Conservation (phyloP, 352 stramenopile genomes). For the Globisporangium alternatum region DNA sequence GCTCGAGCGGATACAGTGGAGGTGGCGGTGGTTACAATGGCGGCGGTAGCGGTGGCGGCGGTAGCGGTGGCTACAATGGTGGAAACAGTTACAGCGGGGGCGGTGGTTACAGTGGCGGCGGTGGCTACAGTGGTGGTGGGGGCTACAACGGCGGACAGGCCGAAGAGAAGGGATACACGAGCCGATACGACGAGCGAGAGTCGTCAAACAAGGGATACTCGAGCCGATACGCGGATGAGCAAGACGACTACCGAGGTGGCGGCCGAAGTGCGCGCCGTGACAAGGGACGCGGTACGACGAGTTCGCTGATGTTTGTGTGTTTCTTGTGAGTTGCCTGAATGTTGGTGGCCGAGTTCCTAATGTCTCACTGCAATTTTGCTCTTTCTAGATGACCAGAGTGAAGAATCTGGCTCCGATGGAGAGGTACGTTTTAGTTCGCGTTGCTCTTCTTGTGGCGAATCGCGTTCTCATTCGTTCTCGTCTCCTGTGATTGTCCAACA, state of each 20-base stretch:
- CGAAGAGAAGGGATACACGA: slow-evolving; percentile 28
- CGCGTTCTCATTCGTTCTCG: background rate
- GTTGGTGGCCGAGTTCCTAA: no score
- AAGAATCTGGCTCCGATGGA: slow-evolving; percentile 73
- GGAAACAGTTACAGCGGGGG: slow-evolving; percentile 37
- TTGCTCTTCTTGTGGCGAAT: background rate
- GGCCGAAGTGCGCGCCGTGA: slow-evolving; percentile 35
- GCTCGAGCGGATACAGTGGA: slow-evolving; percentile 16
- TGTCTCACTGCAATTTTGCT: background rate
- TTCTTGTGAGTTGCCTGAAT: no score
- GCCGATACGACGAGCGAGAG: slow-evolving; percentile 47
- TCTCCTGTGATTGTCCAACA: background rate
- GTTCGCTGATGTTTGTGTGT: background rate
- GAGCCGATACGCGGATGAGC: slow-evolving; percentile 68
- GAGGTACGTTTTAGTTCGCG: slow-evolving; percentile 28
- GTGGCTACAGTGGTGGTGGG: slow-evolving; percentile 25
- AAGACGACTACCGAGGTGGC: slow-evolving; percentile 39
- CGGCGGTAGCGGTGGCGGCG: slow-evolving; percentile 30
- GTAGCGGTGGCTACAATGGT: slow-evolving; percentile 28
- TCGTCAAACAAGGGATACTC: slow-evolving; percentile 58
- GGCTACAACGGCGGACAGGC: slow-evolving; percentile 24
- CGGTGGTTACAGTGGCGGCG: slow-evolving; percentile 25
- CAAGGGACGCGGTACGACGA: slow-evolving; percentile 30
- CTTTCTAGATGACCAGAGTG: slow-evolving; percentile 45
- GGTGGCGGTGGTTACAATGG: slow-evolving; percentile 22